A percentile compares a stretch with the other conserved stretches of the same genome.
phyloP scores from a whole-genome alignment of 2,329 filamentous ascomycete species.

The Stromatinia cepivora region DNA sequence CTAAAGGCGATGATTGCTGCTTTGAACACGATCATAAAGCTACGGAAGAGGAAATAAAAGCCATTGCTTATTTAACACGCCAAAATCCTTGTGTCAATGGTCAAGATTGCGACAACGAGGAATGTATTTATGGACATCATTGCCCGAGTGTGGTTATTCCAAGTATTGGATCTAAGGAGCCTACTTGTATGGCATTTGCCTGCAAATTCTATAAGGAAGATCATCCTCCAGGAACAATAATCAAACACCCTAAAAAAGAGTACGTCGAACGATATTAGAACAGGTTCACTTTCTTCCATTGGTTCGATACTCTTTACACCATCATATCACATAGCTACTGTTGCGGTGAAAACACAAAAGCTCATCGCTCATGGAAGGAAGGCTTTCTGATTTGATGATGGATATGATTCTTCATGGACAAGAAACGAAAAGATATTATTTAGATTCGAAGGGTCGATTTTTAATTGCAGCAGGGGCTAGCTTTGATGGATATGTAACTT shows the following conservation, averaged over 20 bases:
- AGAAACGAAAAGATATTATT: not conserved
- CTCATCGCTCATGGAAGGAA: not conserved
- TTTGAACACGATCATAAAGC: constrained; percentile 59
- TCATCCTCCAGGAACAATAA: constrained; percentile 56
- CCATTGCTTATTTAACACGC: constrained; percentile 56
- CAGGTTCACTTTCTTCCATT: too few relatives aligned
- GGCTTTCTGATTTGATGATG: not conserved
- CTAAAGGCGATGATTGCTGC: constrained; percentile 54
- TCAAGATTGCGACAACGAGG: constrained; percentile 57
- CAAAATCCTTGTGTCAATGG: constrained; percentile 58
- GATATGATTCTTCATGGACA: not conserved
- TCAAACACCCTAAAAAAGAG: constrained; percentile 37
- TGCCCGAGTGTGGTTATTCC: constrained; percentile 36
- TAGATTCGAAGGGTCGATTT: not conserved
- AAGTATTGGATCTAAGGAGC: constrained; percentile 41
- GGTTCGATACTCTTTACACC: not conserved
- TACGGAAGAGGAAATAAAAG: constrained; percentile 55
- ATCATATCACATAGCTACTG: not conserved
- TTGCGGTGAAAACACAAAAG: not conserved
- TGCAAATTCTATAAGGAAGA: constrained; percentile 56
- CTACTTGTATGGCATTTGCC: constrained; percentile 53
- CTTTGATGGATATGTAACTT: not conserved
- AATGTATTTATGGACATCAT: constrained; percentile 65
- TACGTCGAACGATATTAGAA: constrained; percentile 25
- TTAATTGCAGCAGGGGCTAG: not conserved